phyloP scores from a whole-genome alignment of 2,329 filamentous ascomycete genomes.

The Calonectria pauciramosa region DNA sequence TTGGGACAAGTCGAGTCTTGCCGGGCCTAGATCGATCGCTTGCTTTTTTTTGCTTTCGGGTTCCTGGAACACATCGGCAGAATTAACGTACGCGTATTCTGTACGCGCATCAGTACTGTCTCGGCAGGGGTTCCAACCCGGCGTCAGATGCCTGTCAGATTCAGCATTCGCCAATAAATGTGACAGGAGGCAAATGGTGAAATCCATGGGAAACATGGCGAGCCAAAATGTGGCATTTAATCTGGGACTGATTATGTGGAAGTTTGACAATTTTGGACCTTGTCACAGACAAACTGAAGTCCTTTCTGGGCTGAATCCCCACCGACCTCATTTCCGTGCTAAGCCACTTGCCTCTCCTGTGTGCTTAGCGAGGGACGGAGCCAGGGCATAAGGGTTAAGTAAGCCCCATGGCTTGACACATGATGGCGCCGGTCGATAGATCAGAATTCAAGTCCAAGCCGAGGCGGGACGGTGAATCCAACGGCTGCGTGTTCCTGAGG shows the following conservation, averaged over 20 bases:
- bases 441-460: neutral
- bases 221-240: neutral
- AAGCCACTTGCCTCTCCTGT: neutral
- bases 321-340: neutral
- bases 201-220: constrained; percentile 8
- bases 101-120: constrained; percentile 11
- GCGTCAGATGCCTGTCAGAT: neutral
- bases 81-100: constrained; percentile 11
- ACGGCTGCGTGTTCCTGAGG: neutral
- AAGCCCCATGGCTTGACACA: neutral
- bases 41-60: constrained; percentile 2
- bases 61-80: neutral
- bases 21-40: constrained; percentile 1
- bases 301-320: neutral
- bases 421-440: neutral
- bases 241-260: neutral
- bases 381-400: neutral
- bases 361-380: neutral
- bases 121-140: neutral
- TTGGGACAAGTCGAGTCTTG: neutral
- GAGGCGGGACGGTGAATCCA: neutral
- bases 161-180: neutral
- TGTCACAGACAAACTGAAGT: neutral
- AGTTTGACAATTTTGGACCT: neutral
- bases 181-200: neutral